Evolutionary conservation across 164 flowering plant species (phyloP).

Genomic region (Vitis rotundifolia): DNA sequence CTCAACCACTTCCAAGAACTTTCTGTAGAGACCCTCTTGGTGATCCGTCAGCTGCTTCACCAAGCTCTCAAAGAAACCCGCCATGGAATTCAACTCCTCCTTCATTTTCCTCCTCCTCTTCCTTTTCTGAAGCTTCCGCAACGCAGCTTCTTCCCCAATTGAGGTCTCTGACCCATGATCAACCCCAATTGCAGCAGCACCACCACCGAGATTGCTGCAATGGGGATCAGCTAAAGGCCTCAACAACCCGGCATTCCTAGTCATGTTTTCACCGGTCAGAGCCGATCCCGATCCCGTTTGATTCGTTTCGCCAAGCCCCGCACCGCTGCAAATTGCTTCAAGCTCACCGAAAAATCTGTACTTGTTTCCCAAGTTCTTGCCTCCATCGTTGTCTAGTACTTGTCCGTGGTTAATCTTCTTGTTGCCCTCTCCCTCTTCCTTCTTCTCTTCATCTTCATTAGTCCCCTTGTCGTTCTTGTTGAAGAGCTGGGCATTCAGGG

Average conservation of each 20-base stretch:
- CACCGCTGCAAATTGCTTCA: conserved; percentile 33
- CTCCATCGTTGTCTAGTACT: conserved; percentile 8
- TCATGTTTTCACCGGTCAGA: conserved; percentile 19
- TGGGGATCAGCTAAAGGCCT: not conserved
- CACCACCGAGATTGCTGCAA: not conserved
- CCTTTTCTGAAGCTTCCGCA: conserved; percentile 14
- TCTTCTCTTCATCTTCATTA: not conserved
- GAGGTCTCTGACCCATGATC: conserved; percentile 33
- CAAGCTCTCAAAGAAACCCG: conserved; percentile 24
- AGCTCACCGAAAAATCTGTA: conserved; percentile 38
- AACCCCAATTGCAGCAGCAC: conserved; percentile 1
- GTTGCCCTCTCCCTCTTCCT: not conserved
- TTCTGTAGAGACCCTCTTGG: conserved; percentile 30
- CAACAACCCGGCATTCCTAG: not conserved
- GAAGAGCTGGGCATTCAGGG: not conserved
- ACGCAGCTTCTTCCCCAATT: conserved; percentile 24
- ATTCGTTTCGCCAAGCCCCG: conserved; percentile 12
- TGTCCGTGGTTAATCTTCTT: not conserved
- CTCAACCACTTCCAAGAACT: conserved; percentile 30
- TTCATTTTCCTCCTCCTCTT: conserved; percentile 18
- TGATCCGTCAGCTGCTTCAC: conserved; percentile 33
- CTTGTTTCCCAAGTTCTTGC: conserved; percentile 20
- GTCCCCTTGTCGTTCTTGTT: too few relatives aligned
- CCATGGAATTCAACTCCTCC: conserved; percentile 9
- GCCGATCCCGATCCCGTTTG: conserved; percentile 30